Base-by-base conservation (phyloP, 2,329 filamentous ascomycete species). In the Diaporthe vexans region DNA sequence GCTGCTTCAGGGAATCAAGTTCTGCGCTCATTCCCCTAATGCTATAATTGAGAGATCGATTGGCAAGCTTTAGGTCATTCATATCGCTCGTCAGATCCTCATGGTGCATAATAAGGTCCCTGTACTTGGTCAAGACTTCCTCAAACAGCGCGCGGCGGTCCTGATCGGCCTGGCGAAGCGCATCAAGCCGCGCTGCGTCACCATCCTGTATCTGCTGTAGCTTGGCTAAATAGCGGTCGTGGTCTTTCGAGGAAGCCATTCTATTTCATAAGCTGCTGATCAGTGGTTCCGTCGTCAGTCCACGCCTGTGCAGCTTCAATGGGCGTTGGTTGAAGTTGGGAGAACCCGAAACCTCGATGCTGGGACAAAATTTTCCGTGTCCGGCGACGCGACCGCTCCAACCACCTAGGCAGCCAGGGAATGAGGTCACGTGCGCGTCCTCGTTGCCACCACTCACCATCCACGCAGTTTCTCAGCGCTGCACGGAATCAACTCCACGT, bases 131-230 rank as follows among this genome's bases (percentile, higher is more conserved):
- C 26, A 57, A 33, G 15, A 57, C 54, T 33, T 19, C 54, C 19
- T 57, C 54, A 57, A 57, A 57, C 54, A 57, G 54, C 9, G 54
- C 54, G 17, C 26, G 33, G 54, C 54, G 54, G 26, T 57, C 54
- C 54, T 57, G 26, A 21, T 57, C 54, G 29, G 54, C 54, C 9
- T 57, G 54, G 54, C 54, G 54, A 33, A 57, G 21, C 17, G 54
- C 54, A 29, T 57, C 26, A 10, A 57, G 54, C 9, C 54, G 54
- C 54, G 26, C 54, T 17, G 54, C 29, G 29, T 57, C 54, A 10
- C 6, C 54, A 35, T 57, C 26, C 17, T 57, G 54, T 57, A 57
- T 57, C 54, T 57, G 54, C 54, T 57, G 54, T 17, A 57, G 54
- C 26, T 57, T 57, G 29, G 54, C 54, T 21, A 57, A 35, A 10